Base-by-base conservation (phyloP, 2,329 filamentous ascomycete genomes). In the Phyllosticta capitalensis region DNA sequence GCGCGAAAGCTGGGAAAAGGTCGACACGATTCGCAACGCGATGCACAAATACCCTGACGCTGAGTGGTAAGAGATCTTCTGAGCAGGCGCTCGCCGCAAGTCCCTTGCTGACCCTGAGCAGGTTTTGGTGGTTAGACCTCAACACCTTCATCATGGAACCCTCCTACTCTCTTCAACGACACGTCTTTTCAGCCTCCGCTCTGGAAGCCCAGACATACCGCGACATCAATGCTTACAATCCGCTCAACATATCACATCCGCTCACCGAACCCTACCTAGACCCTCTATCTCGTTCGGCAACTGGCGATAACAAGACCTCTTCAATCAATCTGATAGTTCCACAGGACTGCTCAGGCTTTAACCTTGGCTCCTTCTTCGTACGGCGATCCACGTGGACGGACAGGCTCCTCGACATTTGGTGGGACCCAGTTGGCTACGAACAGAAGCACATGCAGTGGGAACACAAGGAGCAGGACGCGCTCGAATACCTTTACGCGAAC, bases 391-490 rank as follows among this genome's bases (percentile, higher is more conserved):
- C 85, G 24, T 99, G 92, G 90, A 90, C 92, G 0, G 92, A 97
- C 68, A 87, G 90, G 4, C 77, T 99, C 19, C 82, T 99, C 38
- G 94, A 99, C 69, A 82, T 96, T 56, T 99, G 94, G 94, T 99
- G 94, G 94, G 94, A 99, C 68, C 94, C 94, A 0, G 92, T 97
- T 28, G 85, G 88, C 60, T 99, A 99, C 73, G 94, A 99, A 75
- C 94, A 99, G 75, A 95, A 91, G 71, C 94, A 99, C 73, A 96
- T 96, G 92, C 84, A 94, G 63, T 99, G 94, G 94, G 92, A 94
- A 69, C 94, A 99, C 79, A 97, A 97, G 72, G 94, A 99, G 73
- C 94, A 99, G 75, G 92, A 97, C 70, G 90, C 92, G 1, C 78
- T 99, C 50, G 92, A 96, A 75, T 88, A 95, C 75, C 80, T 99